A percentile compares a stretch with the other conserved stretches of the same genome.
These are phyloP conservation scores for Symbiodinium natans DNA, from an alignment of 73 alveolate species.

Conservation along the genomic window DNA sequence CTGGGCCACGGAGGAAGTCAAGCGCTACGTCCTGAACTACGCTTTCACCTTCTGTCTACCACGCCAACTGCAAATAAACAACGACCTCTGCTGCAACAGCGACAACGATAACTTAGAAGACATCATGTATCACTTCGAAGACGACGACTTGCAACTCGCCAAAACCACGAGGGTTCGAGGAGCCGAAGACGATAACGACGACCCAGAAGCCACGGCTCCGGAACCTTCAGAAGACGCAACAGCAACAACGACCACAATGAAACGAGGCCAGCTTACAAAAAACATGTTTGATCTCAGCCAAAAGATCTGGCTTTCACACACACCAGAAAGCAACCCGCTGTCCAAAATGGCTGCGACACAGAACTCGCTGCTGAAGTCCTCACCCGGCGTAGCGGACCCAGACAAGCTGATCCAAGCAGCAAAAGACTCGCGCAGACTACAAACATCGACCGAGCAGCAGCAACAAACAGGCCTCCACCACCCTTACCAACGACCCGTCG, in stretches of 20 bases:
- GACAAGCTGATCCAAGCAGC: no score
- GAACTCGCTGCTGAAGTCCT: no score
- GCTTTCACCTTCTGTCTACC: constrained; percentile 21
- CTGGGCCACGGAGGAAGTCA: background rate
- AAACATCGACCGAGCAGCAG: no score
- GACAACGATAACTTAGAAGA: no score
- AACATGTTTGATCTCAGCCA: background rate
- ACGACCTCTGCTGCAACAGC: background rate
- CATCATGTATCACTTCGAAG: no score
- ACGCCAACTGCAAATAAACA: background rate
- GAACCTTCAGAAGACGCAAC: background rate
- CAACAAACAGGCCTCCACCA: no score
- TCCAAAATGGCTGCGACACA: no score
- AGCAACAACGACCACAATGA: background rate
- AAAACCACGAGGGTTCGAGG: background rate
- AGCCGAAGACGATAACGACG: background rate
- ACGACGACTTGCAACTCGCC: background rate
- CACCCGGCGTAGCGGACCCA: no score
- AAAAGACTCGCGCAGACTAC: no score
- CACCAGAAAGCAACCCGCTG: no score
- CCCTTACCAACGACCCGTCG: no score
- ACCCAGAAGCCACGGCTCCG: background rate
- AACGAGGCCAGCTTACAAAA: no score
- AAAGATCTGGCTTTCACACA: background rate
- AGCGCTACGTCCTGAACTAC: constrained; percentile 1